Base-by-base conservation (phyloP, 2,329 filamentous ascomycete species). In the Trichophyton mentagrophytes region DNA sequence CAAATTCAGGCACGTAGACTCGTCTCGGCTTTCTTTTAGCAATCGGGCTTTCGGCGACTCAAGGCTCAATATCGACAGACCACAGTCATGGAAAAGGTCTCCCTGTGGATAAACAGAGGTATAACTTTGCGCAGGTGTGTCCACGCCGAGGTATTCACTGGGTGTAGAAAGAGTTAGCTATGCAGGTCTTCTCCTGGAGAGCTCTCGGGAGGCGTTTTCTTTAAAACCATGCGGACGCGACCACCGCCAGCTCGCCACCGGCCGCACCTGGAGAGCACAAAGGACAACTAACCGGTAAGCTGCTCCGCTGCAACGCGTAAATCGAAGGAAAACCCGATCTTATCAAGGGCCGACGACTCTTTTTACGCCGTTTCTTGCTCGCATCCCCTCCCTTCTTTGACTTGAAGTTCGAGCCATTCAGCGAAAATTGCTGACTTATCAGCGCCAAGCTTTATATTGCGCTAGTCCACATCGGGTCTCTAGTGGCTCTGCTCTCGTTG, bases 391-490 rank as follows among this genome's bases (percentile, higher is more conserved):
- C 58, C 55, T 62, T 33, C 62, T 61, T 61, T 55, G 55, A 49
- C 17, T 56, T 63, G 64, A 64, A 60, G 64, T 64, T 60, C 47
- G 40, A 58, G 49, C 49, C 51, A 30, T 53, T 63, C 61, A 49
- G 59, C 59, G 60, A 61, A 64, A 60, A 59, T 64, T 64, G 62
- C 63, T 66, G 63, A 66, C 64, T 65, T 56, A 65, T 60, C 61
- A 62, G 46, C 51, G 64, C 64, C 64, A 65, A 65, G 64, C 56
- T 27, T 22, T 5, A 7, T 20, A 15, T n/a, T 0, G 49, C 49
- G 27, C 63, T 63, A 65, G 55, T n/a, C 64, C 58, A 1, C 3
- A 59, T 63, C 33, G 1, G 61, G 64, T 20, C 6, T 60, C 53
- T 57, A 46, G 53, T 11, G 13, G 1, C 25, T 44, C 13, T 44